A percentile compares a stretch with the other conserved stretches of the same genome.
These are phyloP conservation scores for Marasmius fiardii DNA, from an alignment of 1,284 basidiomycete species.

Conservation along the genomic window DNA sequence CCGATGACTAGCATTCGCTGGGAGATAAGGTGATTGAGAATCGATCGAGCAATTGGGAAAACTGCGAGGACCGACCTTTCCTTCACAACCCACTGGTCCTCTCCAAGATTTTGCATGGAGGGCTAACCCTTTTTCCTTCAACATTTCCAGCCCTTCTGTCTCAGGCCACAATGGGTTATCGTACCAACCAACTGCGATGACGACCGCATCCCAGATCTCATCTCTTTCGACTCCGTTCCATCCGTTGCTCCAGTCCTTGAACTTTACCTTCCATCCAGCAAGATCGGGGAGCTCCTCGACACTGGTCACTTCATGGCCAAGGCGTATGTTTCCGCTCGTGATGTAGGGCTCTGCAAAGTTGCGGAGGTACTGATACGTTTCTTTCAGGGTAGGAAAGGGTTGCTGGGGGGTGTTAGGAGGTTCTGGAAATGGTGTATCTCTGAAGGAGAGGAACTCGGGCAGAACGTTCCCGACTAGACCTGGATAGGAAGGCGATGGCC, in stretches of 20 bases:
- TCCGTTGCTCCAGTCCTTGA: constrained; percentile 33
- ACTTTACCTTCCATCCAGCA: constrained; percentile 36
- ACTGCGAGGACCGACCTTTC: constrained; percentile 30
- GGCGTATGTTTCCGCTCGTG: constrained; percentile 30
- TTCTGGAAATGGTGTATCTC: constrained; percentile 30
- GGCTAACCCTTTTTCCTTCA: constrained; percentile 30
- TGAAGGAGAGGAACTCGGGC: constrained; percentile 43
- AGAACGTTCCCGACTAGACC: constrained; percentile 46
- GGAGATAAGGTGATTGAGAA: background rate
- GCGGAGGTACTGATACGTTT: constrained; percentile 39
- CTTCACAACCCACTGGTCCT: constrained; percentile 33
- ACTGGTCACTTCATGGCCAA: constrained; percentile 34
- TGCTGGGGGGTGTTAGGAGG: constrained; percentile 27
- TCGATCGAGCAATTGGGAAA: background rate
- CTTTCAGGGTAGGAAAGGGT: constrained; percentile 40
- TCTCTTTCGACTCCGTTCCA: constrained; percentile 19
- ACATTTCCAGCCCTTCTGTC: constrained; percentile 30
- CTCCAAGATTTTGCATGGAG: constrained; percentile 32
- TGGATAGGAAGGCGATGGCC: constrained; percentile 44
- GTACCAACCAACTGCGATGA: constrained; percentile 41
- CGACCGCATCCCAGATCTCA: constrained; percentile 43
- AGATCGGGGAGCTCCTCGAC: constrained; percentile 30
- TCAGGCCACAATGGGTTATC: constrained; percentile 40
- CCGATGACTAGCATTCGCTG: constrained; percentile 42
- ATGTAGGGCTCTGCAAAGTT: constrained; percentile 33